Evolutionary conservation across 768 basidiomycete genomes (phyloP).

Genomic region (Fomitopsis serialis): DNA sequence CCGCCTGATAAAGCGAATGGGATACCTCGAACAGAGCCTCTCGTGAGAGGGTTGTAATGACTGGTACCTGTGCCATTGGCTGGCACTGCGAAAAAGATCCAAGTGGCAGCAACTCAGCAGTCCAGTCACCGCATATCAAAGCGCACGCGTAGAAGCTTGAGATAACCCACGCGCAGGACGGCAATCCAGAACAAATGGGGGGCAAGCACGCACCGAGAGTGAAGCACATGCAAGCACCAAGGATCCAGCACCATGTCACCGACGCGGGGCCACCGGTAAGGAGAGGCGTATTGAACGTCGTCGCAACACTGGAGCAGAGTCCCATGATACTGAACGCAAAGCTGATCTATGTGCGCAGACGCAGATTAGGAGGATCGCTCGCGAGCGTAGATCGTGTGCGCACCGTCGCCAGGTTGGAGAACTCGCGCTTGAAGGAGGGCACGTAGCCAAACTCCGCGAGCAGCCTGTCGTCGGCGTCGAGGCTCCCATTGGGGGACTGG

Average conservation of each 20-base stretch:
- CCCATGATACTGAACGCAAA: slow-evolving; percentile 83
- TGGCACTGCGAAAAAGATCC: too few relatives aligned
- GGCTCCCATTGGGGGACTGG: neutral
- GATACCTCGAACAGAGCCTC: too few relatives aligned
- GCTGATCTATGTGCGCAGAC: slow-evolving; percentile 40
- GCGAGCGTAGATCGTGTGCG: slow-evolving; percentile 13
- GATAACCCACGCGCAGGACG: neutral
- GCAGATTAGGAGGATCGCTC: neutral
- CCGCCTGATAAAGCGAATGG: too few relatives aligned
- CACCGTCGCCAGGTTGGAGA: slow-evolving; percentile 77
- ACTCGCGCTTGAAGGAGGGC: slow-evolving; percentile 82
- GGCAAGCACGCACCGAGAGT: slow-evolving; percentile 49
- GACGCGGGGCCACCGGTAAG: slow-evolving; percentile 65
- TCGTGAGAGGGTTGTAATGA: too few relatives aligned
- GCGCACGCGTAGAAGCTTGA: neutral
- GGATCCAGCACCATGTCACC: slow-evolving; percentile 73
- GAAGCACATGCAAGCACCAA: slow-evolving; percentile 69
- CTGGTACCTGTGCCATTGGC: too few relatives aligned
- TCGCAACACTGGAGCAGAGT: slow-evolving; percentile 70
- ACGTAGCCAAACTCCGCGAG: slow-evolving; percentile 66
- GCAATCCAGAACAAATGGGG: neutral
- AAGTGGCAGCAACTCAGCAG: too few relatives aligned
- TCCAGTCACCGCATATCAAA: neutral
- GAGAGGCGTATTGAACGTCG: slow-evolving; percentile 73
- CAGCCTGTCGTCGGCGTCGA: slow-evolving; percentile 53